phyloP scores from a whole-genome alignment of 768 basidiomycete species.

The Suillus americanus region DNA sequence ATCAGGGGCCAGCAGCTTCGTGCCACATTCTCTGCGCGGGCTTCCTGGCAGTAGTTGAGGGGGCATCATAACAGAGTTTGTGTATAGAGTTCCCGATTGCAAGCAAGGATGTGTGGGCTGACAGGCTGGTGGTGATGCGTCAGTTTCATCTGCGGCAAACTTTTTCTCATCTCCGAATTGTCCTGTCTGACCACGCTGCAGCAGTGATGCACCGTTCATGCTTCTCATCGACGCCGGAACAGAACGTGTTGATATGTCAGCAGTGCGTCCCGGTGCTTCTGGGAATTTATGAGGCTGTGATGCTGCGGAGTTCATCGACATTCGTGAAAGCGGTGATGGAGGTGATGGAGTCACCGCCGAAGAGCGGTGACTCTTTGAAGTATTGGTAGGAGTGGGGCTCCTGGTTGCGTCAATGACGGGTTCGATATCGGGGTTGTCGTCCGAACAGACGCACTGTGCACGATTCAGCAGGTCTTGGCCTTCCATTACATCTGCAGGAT shows the following conservation, averaged over 20 bases:
- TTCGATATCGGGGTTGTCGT: not conserved
- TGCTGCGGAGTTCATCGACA: not conserved
- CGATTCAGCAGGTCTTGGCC: conserved; percentile 1
- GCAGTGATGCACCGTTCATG: not conserved
- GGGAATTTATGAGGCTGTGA: not conserved
- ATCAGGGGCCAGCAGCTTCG: not conserved
- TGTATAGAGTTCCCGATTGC: conserved; percentile 1
- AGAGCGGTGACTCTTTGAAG: not conserved
- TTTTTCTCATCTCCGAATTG: conserved; percentile 5
- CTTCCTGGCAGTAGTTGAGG: not conserved
- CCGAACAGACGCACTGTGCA: not conserved
- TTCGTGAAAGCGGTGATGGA: not conserved
- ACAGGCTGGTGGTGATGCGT: not conserved
- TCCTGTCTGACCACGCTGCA: not conserved
- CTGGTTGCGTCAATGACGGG: not conserved
- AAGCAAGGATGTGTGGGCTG: not conserved
- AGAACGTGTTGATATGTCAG: conserved; percentile 5
- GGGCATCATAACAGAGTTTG: not conserved
- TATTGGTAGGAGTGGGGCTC: not conserved
- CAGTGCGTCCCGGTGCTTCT: not conserved
- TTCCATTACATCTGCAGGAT: conserved; percentile 3
- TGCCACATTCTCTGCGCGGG: not conserved
- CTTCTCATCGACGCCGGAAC: not conserved
- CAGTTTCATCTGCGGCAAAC: not conserved
- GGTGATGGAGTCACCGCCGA: not conserved